Evolutionary conservation across 768 basidiomycete genomes (phyloP).

Genomic region (Obba rivulosa): DNA sequence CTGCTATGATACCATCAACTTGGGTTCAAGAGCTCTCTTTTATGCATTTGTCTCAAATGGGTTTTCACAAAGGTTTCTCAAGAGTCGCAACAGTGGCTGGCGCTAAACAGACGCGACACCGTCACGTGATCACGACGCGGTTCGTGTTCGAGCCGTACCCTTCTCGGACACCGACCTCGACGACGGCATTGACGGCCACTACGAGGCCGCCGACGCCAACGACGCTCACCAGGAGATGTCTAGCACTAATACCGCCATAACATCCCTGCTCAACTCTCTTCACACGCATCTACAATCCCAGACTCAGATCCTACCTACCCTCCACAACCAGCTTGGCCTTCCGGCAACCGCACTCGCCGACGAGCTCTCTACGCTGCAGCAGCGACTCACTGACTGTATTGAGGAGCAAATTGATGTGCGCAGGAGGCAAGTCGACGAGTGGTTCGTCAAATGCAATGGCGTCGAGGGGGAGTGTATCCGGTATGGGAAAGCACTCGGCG

Average conservation of each 20-base stretch:
- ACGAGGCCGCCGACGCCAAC: slow-evolving; percentile 4
- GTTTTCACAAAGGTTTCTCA: no score
- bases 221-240: slow-evolving; percentile 29
- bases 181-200: slow-evolving; percentile 7
- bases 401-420: slow-evolving; percentile 66
- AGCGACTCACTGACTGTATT: slow-evolving; percentile 70
- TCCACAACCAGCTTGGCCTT: slow-evolving; percentile 82
- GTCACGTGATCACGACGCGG: slow-evolving; percentile 16
- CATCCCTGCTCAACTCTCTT: slow-evolving; percentile 68
- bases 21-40: no score
- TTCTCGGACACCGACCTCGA: background rate
- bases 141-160: slow-evolving; percentile 9
- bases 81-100: no score
- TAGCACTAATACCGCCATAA: slow-evolving; percentile 58
- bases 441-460: slow-evolving; percentile 56
- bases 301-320: slow-evolving; percentile 73
- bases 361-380: slow-evolving; percentile 69
- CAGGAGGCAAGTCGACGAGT: slow-evolving; percentile 71
- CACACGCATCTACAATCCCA: slow-evolving; percentile 77
- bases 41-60: no score
- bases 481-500: slow-evolving; percentile 67
- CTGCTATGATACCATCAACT: no score
- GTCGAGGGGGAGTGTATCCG: slow-evolving; percentile 62
- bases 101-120: slow-evolving; percentile 5
- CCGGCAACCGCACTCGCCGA: slow-evolving; percentile 76